Percentiles rank a stretch among this genome's conserved stretches.
These are phyloP conservation scores for Pezicula radicicola DNA, from an alignment of 2,329 filamentous ascomycete species.

Conservation along the genomic window DNA sequence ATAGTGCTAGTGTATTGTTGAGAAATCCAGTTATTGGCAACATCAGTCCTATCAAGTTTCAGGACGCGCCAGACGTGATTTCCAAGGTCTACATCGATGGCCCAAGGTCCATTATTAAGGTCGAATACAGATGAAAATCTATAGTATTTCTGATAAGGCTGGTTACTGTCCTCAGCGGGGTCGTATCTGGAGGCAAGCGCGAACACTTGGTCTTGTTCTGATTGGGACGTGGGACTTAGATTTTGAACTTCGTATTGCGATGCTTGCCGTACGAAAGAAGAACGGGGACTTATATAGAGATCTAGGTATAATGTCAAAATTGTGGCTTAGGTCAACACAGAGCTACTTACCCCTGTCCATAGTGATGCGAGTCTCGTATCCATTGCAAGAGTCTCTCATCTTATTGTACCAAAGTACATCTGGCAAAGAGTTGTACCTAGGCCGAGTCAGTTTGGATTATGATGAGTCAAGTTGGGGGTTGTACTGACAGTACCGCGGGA, in stretches of 20 bases:
- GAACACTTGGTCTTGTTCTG: neutral
- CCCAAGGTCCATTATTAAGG: neutral
- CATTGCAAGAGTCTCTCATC: constrained; percentile 18
- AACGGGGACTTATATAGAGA: too few species aligned
- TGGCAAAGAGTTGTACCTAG: constrained; percentile 4
- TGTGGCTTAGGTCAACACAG: neutral
- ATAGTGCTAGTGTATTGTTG: neutral
- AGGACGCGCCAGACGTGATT: constrained; percentile 7
- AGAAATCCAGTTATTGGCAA: constrained; percentile 5
- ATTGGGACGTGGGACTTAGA: too few species aligned
- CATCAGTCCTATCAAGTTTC: constrained; percentile 3
- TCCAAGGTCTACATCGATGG: constrained; percentile 12
- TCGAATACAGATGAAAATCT: constrained; percentile 2
- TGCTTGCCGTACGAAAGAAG: too few species aligned
- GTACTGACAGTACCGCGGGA: neutral
- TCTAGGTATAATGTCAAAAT: too few species aligned
- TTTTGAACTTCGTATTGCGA: too few species aligned
- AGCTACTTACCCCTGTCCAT: constrained; percentile 9
- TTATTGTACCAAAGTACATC: constrained; percentile 10
- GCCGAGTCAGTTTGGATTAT: neutral
- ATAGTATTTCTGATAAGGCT: constrained; percentile 9
- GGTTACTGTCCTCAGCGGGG: neutral
- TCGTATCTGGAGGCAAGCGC: constrained; percentile 6
- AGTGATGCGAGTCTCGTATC: constrained; percentile 10
- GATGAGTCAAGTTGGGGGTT: too few species aligned